A percentile compares a stretch with the other conserved stretches of the same genome.
These are phyloP conservation scores for Taiozyma sp. DNA, from an alignment of 1,139 yeast species.

Conservation along the genomic window DNA sequence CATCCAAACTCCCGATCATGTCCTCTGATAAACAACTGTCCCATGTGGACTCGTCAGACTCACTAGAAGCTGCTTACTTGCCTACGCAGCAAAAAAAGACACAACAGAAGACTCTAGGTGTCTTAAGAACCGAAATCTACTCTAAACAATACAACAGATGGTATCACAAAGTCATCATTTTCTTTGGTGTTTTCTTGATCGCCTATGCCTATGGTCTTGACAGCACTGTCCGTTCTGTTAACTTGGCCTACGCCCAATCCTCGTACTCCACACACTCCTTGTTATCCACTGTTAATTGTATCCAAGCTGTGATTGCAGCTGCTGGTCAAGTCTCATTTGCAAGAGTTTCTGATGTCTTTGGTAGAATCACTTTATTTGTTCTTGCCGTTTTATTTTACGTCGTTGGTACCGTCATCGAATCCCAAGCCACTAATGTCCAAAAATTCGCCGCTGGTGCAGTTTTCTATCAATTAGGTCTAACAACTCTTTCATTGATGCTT, in stretches of 20 bases:
- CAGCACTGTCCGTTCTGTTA: slow-evolving; percentile 42
- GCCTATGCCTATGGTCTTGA: slow-evolving; percentile 65
- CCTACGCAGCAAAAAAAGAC: slow-evolving; percentile 1
- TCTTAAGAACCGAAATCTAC: slow-evolving; percentile 7
- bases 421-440: slow-evolving; percentile 54
- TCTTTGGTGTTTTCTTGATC: slow-evolving; percentile 27
- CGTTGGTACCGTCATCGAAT: slow-evolving; percentile 64
- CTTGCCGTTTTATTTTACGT: slow-evolving; percentile 54
- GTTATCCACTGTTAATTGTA: slow-evolving; percentile 57
- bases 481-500: slow-evolving; percentile 51
- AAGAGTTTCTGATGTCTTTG: slow-evolving; percentile 61
- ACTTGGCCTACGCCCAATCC: slow-evolving; percentile 49
- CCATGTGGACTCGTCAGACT: not conserved
- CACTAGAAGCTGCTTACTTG: not conserved
- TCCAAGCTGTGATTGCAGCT: slow-evolving; percentile 60
- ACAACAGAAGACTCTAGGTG: slow-evolving; percentile 10
- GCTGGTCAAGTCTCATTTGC: slow-evolving; percentile 71
- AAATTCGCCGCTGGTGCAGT: slow-evolving; percentile 69
- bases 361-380: slow-evolving; percentile 52
- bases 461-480: slow-evolving; percentile 62
- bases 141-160: slow-evolving; percentile 4
- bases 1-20: not conserved
- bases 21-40: not conserved
- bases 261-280: slow-evolving; percentile 53
- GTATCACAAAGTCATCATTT: slow-evolving; percentile 1